Evolutionary conservation across 148 eudicot genomes (phyloP), one percentile per base, ranked within the genome.

Genomic region (Nyssa sinensis): DNA sequence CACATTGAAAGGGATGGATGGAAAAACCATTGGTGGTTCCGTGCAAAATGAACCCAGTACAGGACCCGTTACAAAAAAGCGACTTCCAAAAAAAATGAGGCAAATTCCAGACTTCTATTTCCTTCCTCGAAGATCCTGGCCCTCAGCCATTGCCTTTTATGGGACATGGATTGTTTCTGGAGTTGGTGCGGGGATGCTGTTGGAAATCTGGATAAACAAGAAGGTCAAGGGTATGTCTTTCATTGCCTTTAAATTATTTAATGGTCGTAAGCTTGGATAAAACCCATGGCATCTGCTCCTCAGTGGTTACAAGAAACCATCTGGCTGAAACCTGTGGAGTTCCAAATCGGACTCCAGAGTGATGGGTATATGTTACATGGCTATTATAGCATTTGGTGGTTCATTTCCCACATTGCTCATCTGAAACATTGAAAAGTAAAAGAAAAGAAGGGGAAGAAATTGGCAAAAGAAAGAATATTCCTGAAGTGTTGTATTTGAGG

Each of bases 121-220:
- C 60, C 88, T 90, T 77, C 92, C 89, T 61, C 83, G 95, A 34
- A 86, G n/a, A 72, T 85, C 95, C 28, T 35, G 77, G 68, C 90
- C 90, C 66, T 67, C 80, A 13, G 86, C 87, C 66, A 80, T 81
- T 11, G 86, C 79, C 49, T 83, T 86, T 44, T 90, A 90, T 58
- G 94, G 94, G 37, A 83, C 86, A 1, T 87, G 78, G 70, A 87
- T 90, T 75, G 86, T 72, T 59, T 89, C 84, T 69, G 94, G 91
- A 79, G 64, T 90, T 76, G 94, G 94, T 59, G 89, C 94, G 41
- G 94, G 94, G 69, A 88, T 87, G 89, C 87, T 88, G 41, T 57
- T 73, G 62, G 93, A 87, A 69, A 73, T 81, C 60, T 90, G 92
- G 92, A 88, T 90, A 47, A 84, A 90, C 67, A 88, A 88, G 82